Evolutionary conservation across 768 basidiomycete species (phyloP), one percentile per base, ranked within the genome.

Genomic region (Tephrocybe rancida): DNA sequence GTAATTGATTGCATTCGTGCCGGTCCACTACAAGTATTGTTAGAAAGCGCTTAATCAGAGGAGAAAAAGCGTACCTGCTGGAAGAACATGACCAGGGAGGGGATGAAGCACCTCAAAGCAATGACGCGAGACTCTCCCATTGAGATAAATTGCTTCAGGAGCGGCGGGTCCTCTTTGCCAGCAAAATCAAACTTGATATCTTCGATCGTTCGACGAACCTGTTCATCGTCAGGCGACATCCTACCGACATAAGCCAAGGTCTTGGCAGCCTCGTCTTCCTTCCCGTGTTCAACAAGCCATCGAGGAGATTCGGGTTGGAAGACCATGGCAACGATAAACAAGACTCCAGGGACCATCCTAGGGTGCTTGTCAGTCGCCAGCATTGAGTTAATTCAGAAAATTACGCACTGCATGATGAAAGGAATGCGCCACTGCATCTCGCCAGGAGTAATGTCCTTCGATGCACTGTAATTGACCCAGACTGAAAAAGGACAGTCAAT

Each of bases 281-380:
- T 67, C 24, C 70, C 67, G 46, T 74, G 70, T 60, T 81, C 81
- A 21, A 78, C 80, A 21, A 84, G 65, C 78, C 78, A 82, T n/a
- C 82, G 71, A 11, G 83, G 83, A 0, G 82, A 83, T 58, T 84
- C 82, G 5, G 80, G 78, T 52, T 81, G 78, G 48, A 73, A 74
- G 6, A 73, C 42, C 76, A 83, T 80, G 5, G 69, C 62, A 30
- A 74, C 50, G 7, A 78, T 59, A 58, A 85, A 78, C 0, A 84
- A 55, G 16, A 80, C 61, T 2, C 82, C 81, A 3, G 82, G 83
- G 35, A 85, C 56, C 47, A 83, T 60, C 51, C 71, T 71, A 47
- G 16, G 9, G 24, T 29, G 10, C 35, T 16, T 13, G 14, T 37
- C 4, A 37, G 7, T 37, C 35, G 35, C 11, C 5, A 37, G 9